Evolutionary conservation across 2,329 filamentous ascomycete species (phyloP).

Genomic region (Aspergillus alliaceus): DNA sequence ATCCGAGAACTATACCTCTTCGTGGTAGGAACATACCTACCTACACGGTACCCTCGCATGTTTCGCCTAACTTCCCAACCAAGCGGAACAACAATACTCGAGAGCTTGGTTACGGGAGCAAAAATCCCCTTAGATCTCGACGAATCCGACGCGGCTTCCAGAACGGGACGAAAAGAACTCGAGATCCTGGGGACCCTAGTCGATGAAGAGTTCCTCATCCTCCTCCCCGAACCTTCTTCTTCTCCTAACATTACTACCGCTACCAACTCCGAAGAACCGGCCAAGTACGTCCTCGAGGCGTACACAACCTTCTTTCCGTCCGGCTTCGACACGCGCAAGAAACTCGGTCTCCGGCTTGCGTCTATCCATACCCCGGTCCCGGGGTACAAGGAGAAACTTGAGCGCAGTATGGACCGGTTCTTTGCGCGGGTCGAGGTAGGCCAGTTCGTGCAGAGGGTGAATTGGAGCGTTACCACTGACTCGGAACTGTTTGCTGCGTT

Average conservation of each 20-base stretch:
- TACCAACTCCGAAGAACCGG: too few species aligned
- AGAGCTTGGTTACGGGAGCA: conserved; percentile 50
- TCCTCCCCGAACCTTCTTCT: conserved; percentile 46
- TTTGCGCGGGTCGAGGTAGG: conserved; percentile 57
- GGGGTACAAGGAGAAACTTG: conserved; percentile 56
- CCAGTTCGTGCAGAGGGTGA: conserved; percentile 55
- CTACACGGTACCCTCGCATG: conserved; percentile 56
- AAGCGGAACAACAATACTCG: conserved; percentile 20
- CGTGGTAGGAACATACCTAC: conserved; percentile 56
- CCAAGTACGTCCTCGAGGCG: conserved; percentile 58
- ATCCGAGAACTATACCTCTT: conserved; percentile 59
- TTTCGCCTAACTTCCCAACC: conserved; percentile 40
- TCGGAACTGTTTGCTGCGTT: conserved; percentile 42
- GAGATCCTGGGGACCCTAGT: conserved; percentile 52
- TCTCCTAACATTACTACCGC: too few species aligned
- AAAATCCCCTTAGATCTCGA: conserved; percentile 35
- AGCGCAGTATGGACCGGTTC: conserved; percentile 62
- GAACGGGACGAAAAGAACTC: conserved; percentile 32
- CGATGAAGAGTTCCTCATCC: conserved; percentile 61
- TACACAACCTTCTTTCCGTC: conserved; percentile 58
- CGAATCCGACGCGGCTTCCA: background rate
- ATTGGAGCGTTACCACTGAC: conserved; percentile 48
- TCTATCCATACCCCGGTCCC: conserved; percentile 62
- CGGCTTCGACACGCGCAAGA: conserved; percentile 58
- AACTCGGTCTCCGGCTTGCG: conserved; percentile 53